Evolutionary conservation across 257 asterid genomes (phyloP).

Genomic region (Solanum piurae): DNA sequence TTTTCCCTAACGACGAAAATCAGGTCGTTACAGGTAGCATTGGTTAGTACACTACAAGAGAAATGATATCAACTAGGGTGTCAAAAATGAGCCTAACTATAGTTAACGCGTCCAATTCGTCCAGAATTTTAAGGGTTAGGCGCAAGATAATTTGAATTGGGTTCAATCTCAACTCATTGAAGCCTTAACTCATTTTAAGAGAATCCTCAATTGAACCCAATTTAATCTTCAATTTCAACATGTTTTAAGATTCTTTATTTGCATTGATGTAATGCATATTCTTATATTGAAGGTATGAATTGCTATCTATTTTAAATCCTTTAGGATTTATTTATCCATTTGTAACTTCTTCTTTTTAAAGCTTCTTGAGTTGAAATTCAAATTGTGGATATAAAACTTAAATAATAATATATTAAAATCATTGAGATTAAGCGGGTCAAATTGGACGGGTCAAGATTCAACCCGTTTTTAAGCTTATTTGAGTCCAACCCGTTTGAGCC

Average conservation of each 20-base stretch:
- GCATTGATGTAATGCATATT: not conserved
- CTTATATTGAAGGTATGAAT: not conserved
- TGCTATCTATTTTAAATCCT: not conserved
- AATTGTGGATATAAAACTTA: too few species aligned
- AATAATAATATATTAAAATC: too few species aligned
- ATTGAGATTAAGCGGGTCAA: not conserved
- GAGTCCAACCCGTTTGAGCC: not conserved
- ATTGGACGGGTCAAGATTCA: too few species aligned
- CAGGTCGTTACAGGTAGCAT: not conserved
- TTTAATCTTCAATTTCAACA: not conserved
- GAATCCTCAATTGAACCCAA: not conserved
- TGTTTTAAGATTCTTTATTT: not conserved
- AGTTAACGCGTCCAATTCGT: rapidly evolving
- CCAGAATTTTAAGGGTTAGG: too few species aligned
- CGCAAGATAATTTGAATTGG: too few species aligned
- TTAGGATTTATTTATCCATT: not conserved
- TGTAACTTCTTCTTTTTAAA: not conserved
- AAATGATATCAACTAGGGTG: too few species aligned
- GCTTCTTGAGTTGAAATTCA: not conserved
- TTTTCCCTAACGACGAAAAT: too few species aligned
- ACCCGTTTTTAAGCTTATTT: not conserved
- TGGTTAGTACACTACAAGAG: not conserved
- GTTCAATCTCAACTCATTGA: too few species aligned
- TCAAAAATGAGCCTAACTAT: too few species aligned
- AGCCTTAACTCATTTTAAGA: not conserved